Evolutionary conservation across 495 filamentous ascomycete genomes (phyloP), one percentile per base, ranked within the genome.

Genomic region (Pyrenula massariospora): DNA sequence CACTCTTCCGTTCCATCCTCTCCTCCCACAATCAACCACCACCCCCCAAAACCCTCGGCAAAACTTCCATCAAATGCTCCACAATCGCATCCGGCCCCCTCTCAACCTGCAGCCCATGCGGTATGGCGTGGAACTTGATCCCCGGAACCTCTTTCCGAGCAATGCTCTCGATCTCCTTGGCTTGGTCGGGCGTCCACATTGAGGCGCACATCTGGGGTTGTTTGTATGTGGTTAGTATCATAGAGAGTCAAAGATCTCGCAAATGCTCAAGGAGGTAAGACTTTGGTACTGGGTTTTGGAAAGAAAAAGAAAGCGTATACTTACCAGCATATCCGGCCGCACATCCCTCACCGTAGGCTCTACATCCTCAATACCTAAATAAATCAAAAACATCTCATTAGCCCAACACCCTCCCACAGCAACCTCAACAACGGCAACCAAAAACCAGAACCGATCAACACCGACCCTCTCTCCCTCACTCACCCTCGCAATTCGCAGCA

Each of bases 61-160:
- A 70, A 56, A 84, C 73, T 70, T 81, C 80, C 59, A 74, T 66
- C 54, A 87, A 70, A 63, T 81, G 82, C 66, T 84, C 82, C 10
- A 87, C 79, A 57, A 86, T 75, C 8, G 78, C 83, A 65, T 85
- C 83, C 1, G 83, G 82, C 2, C 83, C 83, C 50, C 72, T 76
- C 63, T 83, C 73, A 21, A 81, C 80, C 65, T 86, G 83, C 62
- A 87, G 64, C 1, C 84, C 83, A 50, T 79, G 73, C 10, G 84
- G 83, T 50, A 86, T 74, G 2, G 82, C 82, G 62, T 82, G 77
- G 20, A 79, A 74, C 65, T 77, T 74, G 73, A 82, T 71, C 56
- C 73, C 61, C 21, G 81, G 78, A 12, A 70, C 68, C 56, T 77
- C 68, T 10, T 70, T 65, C 50, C 73, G 70, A 24, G 83, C 81